phyloP scores from a whole-genome alignment of 495 filamentous ascomycete genomes.

The Penicillium taxi region DNA sequence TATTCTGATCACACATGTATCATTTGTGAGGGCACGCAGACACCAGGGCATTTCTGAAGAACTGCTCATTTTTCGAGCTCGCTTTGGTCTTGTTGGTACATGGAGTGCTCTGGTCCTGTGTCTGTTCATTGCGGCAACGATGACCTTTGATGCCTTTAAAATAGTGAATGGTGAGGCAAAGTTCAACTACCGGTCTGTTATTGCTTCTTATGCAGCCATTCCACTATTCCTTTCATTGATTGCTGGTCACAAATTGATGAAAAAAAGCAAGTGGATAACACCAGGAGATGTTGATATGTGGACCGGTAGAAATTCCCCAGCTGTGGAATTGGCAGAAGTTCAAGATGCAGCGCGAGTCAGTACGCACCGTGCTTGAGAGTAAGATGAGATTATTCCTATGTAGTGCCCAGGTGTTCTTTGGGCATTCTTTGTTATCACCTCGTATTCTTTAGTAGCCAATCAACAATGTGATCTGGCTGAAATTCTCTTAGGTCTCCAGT shows the following conservation, averaged over 20 bases:
- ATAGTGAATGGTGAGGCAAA: constrained; percentile 28
- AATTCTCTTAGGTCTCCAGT: too few relatives aligned
- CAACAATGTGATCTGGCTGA: too few relatives aligned
- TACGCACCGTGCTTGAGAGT: too few relatives aligned
- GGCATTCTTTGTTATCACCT: too few relatives aligned
- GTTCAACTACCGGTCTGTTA: constrained; percentile 56
- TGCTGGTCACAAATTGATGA: constrained; percentile 55
- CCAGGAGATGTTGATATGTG: constrained; percentile 56
- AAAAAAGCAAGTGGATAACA: constrained; percentile 41
- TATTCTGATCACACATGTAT: constrained; percentile 70
- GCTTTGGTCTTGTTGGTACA: constrained; percentile 59
- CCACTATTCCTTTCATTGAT: constrained; percentile 65
- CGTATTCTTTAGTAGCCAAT: too few relatives aligned
- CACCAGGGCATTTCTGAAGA: constrained; percentile 58
- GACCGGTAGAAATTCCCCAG: too few relatives aligned
- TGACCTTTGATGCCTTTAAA: constrained; percentile 62
- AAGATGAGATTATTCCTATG: too few relatives aligned
- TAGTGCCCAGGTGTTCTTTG: too few relatives aligned
- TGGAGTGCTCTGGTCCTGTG: constrained; percentile 57
- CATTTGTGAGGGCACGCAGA: constrained; percentile 60
- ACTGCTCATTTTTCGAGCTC: constrained; percentile 61
- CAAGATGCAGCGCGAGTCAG: too few relatives aligned
- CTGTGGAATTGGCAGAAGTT: too few relatives aligned
- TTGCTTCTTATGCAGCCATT: constrained; percentile 71
- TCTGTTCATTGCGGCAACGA: constrained; percentile 60